phyloP scores from a whole-genome alignment of 148 eudicot genomes.

The Agrostemma githago region DNA sequence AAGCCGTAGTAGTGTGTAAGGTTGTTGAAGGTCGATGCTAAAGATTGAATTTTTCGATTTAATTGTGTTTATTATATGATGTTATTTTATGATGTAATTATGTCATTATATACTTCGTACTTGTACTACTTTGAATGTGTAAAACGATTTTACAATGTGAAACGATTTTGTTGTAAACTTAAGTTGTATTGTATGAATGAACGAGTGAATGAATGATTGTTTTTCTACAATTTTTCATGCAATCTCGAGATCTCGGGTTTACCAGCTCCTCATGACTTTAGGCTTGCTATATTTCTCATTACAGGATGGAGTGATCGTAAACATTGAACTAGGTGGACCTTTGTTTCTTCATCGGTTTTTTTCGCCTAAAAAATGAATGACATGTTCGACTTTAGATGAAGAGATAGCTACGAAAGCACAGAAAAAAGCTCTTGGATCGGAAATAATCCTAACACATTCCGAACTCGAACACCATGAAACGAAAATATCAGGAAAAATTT shows the following conservation, averaged over 20 bases:
- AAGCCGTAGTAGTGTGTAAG: slow-evolving; percentile 15
- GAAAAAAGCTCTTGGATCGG: not conserved
- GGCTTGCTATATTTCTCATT: too few relatives aligned
- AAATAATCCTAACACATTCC: not conserved
- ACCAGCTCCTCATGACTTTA: too few relatives aligned
- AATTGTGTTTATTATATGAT: slow-evolving; percentile 1
- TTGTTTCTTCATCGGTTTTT: too few relatives aligned
- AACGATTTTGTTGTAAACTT: slow-evolving; percentile 22
- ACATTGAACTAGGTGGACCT: too few relatives aligned
- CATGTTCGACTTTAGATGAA: too few relatives aligned
- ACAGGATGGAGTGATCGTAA: too few relatives aligned
- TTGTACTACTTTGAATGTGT: slow-evolving; percentile 8
- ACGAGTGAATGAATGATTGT: not conserved
- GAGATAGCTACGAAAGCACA: too few relatives aligned
- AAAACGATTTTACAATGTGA: slow-evolving; percentile 19
- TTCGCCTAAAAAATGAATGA: too few relatives aligned
- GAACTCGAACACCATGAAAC: not conserved
- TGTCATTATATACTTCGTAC: slow-evolving; percentile 13
- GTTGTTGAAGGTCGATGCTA: slow-evolving; percentile 5
- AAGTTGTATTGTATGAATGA: not conserved
- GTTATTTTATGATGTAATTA: slow-evolving; percentile 18
- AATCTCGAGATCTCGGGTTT: too few relatives aligned
- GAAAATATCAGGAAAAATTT: not conserved
- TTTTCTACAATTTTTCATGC: not conserved
- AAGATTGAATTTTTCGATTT: slow-evolving; percentile 11